Evolutionary conservation across 345 rosid genomes (phyloP), one percentile per base, ranked within the genome.

Genomic region (Brassica nigra): DNA sequence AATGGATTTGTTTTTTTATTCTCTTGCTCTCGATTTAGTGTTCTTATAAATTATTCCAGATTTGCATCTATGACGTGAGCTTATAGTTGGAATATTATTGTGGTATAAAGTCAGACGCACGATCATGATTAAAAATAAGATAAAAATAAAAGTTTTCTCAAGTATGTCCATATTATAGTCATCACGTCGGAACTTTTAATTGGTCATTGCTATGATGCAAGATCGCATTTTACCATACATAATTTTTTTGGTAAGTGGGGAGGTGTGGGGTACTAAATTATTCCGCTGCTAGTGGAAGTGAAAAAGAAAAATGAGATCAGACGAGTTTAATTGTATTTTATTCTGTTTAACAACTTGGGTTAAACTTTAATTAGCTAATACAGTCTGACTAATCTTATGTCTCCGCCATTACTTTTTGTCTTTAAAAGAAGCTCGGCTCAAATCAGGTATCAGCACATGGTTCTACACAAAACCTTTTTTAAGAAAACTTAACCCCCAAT

Each of bases 51-150:
- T 10, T 49, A 16, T 6, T 68, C 20, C 59, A 28, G 49, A 75
- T 68, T 75, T 39, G 83, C 62, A 70, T 80, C 61, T 63, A 37
- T 80, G 79, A 75, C 79, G 79, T 80, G 66, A 80, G 78, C 83
- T 67, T 62, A 9, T 37, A 29, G 37, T 75, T 70, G 72, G 83
- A 74, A 68, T 49, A 20, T 23, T 31, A 33, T 67, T 75, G 76
- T 39, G 65, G 79, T 52, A 27, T 62, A 28, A 59, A 62, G 79
- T 80, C 79, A 80, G 79, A 75, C 54, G 61, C 83, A 80, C 79
- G 71, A 80, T 74, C 66, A 3, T 63, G 62, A 75, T 70, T 49
- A 36, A 71, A 80, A 54, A 59, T 4, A 54, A 67, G 10, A 2
- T 49, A 36, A 71, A 80, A 54, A 59, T 4, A 54, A 67, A n/a